Percentiles rank a stretch among this genome's conserved stretches.
phyloP scores from a whole-genome alignment of 2,329 filamentous ascomycete species.

The Fusarium illudens region DNA sequence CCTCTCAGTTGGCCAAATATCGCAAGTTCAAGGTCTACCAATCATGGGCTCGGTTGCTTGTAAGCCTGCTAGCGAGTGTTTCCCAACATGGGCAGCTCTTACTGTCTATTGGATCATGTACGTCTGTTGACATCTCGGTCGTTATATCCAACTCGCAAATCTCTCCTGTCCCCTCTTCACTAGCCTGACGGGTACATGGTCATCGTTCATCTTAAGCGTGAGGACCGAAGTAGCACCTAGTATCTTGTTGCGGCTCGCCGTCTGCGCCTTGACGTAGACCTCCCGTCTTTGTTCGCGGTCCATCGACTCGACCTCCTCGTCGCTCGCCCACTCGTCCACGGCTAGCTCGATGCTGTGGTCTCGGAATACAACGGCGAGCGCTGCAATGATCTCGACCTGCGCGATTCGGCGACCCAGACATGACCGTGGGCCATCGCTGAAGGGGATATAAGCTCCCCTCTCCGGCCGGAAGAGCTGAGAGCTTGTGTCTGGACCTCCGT shows the following conservation, averaged over 20 bases:
- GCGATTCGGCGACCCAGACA: slow-evolving; percentile 68
- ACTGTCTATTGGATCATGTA: not conserved
- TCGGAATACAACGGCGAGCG: slow-evolving; percentile 64
- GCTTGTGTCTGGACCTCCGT: slow-evolving; percentile 68
- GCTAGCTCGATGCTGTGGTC: slow-evolving; percentile 75
- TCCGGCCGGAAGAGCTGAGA: slow-evolving; percentile 67
- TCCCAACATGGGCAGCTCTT: not conserved
- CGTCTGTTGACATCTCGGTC: not conserved
- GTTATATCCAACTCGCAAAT: slow-evolving; percentile 60
- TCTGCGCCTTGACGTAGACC: slow-evolving; percentile 69
- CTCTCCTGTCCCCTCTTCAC: slow-evolving; percentile 75
- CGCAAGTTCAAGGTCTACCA: not conserved
- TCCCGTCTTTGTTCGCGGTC: slow-evolving; percentile 53
- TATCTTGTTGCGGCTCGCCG: slow-evolving; percentile 61
- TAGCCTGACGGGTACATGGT: slow-evolving; percentile 71
- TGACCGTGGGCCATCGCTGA: slow-evolving; percentile 65
- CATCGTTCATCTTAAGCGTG: slow-evolving; percentile 74
- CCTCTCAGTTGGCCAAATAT: not conserved
- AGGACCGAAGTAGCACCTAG: slow-evolving; percentile 68
- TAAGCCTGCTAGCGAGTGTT: not conserved
- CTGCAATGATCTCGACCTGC: slow-evolving; percentile 66
- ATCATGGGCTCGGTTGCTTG: not conserved
- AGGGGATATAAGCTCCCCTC: slow-evolving; percentile 65
- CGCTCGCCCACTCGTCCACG: slow-evolving; percentile 66
- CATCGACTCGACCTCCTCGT: slow-evolving; percentile 64